Evolutionary conservation across 2,329 filamentous ascomycete genomes (phyloP).

Genomic region (Botrytis paeoniae): DNA sequence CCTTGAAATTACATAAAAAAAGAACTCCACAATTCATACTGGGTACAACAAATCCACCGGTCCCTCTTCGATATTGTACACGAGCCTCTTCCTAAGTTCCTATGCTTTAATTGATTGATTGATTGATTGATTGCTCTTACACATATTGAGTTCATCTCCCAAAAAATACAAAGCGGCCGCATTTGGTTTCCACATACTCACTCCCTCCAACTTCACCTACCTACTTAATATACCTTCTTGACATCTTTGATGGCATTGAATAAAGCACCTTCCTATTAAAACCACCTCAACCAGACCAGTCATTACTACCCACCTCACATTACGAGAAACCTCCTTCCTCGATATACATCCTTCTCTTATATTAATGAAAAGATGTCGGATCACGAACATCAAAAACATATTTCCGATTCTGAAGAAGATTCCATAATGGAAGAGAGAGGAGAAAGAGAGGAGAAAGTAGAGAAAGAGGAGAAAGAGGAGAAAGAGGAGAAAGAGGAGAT

Average conservation of each 20-base stretch:
- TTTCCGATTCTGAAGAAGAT: constrained; percentile 28
- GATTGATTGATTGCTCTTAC: constrained; percentile 1
- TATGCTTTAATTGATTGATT: not conserved
- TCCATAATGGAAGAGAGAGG: constrained; percentile 20
- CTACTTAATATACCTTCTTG: not conserved
- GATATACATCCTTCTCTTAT: not conserved
- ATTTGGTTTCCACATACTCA: not conserved
- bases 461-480: not conserved
- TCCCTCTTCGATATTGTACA: constrained; percentile 7
- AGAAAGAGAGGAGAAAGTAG: constrained; percentile 18
- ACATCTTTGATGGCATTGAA: constrained; percentile 1
- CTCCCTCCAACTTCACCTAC: not conserved
- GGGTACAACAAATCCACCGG: not conserved
- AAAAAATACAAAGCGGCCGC: constrained; percentile 1
- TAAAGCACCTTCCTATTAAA: constrained; percentile 6
- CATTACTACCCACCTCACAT: not conserved
- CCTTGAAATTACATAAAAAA: not conserved
- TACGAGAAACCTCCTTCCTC: not conserved
- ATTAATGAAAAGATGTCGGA: constrained; percentile 1
- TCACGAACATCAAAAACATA: constrained; percentile 4
- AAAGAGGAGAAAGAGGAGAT: constrained; percentile 18
- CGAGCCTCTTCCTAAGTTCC: not conserved
- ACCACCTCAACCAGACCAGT: not conserved
- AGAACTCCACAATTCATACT: constrained; percentile 3
- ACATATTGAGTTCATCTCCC: not conserved